Conservation (phyloP, 352 stramenopile genomes). For the Phytopythium litorale region DNA sequence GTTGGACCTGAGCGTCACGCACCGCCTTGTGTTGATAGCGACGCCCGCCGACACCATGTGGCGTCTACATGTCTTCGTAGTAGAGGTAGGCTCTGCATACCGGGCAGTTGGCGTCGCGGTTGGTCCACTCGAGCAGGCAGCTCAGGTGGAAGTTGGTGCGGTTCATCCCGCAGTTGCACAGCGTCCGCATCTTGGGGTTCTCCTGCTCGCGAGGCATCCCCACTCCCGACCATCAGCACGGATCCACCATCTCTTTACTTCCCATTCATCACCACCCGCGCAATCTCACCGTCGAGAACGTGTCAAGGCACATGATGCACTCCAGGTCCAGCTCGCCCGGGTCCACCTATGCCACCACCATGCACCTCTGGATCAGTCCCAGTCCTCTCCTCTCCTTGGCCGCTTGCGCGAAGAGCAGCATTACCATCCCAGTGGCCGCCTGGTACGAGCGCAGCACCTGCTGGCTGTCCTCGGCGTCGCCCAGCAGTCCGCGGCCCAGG, state of each 20-base stretch:
- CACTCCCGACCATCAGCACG: not conserved
- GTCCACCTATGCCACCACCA: slow-evolving; percentile 29
- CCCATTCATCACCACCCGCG: not conserved
- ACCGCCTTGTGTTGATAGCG: too few species aligned
- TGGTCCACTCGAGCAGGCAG: slow-evolving; percentile 86
- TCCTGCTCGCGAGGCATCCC: slow-evolving; percentile 15
- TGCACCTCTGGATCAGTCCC: slow-evolving; percentile 4
- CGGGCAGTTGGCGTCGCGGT: slow-evolving; percentile 80
- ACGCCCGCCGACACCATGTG: not conserved
- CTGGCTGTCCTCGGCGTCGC: slow-evolving; percentile 20
- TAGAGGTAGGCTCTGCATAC: slow-evolving; percentile 85
- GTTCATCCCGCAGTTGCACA: slow-evolving; percentile 89
- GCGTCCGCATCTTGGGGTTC: slow-evolving; percentile 78
- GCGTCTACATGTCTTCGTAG: slow-evolving; percentile 67
- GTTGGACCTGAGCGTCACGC: not conserved
- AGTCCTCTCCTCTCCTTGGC: slow-evolving; percentile 4
- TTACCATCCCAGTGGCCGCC: slow-evolving; percentile 48
- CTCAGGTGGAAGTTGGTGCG: slow-evolving; percentile 88
- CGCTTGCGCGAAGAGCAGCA: not conserved
- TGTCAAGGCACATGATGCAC: slow-evolving; percentile 87
- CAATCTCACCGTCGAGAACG: slow-evolving; percentile 38
- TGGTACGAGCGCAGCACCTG: slow-evolving; percentile 71
- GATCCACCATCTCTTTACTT: not conserved
- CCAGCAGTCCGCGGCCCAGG: slow-evolving; percentile 21
- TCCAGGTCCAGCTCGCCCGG: slow-evolving; percentile 68